Evolutionary conservation across 2,329 filamentous ascomycete species (phyloP).

Genomic region (Phialophora expanda): DNA sequence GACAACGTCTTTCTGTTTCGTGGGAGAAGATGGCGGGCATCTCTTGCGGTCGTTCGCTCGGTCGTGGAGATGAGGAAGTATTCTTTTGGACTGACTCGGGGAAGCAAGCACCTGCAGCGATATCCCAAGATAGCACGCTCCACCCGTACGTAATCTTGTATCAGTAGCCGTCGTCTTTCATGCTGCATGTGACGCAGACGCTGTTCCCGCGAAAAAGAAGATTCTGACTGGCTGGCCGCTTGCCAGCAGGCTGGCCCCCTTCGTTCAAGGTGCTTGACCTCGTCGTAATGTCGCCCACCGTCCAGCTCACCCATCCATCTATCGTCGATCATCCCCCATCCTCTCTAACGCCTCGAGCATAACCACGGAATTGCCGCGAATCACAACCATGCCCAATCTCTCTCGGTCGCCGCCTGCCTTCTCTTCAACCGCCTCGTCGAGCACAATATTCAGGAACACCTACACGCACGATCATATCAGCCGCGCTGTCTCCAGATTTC

Average conservation of each 20-base stretch:
- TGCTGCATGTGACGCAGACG: background rate
- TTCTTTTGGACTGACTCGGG: background rate
- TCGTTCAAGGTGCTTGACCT: background rate
- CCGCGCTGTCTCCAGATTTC: background rate
- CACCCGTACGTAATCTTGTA: background rate
- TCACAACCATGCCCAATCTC: constrained; percentile 91
- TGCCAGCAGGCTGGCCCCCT: background rate
- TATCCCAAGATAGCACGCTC: background rate
- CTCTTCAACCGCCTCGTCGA: constrained; percentile 96
- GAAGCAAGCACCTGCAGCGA: background rate
- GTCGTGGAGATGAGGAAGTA: background rate
- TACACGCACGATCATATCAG: constrained; percentile 46
- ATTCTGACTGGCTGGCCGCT: background rate
- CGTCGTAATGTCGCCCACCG: background rate
- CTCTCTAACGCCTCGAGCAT: constrained; percentile 74
- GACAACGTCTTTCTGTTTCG: background rate
- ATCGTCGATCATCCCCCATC: constrained; percentile 38
- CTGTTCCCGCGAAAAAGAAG: background rate
- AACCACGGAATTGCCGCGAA: constrained; percentile 96
- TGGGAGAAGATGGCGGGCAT: background rate
- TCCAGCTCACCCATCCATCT: background rate
- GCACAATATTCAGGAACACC: constrained; percentile 98
- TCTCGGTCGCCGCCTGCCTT: constrained; percentile 90
- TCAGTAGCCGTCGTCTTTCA: background rate
- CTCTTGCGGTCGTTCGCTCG: background rate